Percentiles rank a stretch among this genome's conserved stretches.
phyloP scores from a whole-genome alignment of 163 green algal genomes.

The Chlorella variabilis region DNA sequence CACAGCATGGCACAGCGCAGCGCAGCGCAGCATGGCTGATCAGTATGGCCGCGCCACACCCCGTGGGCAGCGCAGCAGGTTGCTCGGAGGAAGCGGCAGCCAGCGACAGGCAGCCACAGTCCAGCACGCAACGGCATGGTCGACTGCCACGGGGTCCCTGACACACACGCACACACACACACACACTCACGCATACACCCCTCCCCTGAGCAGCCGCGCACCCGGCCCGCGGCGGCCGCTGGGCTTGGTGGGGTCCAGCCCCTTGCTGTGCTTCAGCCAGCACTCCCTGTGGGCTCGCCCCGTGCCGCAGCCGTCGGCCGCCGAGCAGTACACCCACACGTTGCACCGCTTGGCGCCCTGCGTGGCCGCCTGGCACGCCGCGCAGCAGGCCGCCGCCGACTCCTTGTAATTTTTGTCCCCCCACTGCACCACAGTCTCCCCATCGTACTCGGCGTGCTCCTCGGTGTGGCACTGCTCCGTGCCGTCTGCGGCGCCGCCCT shows the following conservation, averaged over 20 bases:
- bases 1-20: not conserved
- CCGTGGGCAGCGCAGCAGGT: no score
- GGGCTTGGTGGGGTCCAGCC: slow-evolving; percentile 34
- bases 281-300: slow-evolving; percentile 51
- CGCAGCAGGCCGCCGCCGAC: slow-evolving; percentile 54
- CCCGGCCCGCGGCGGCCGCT: slow-evolving; percentile 28
- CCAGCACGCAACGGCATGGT: no score
- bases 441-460: slow-evolving; percentile 58
- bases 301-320: slow-evolving; percentile 43
- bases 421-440: slow-evolving; percentile 54
- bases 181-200: no score
- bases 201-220: no score
- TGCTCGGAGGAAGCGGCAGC: no score
- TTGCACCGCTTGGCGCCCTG: slow-evolving; percentile 58
- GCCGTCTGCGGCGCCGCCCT: not conserved
- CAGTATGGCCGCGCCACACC: no score
- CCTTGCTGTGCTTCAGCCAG: slow-evolving; percentile 62
- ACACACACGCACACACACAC: no score
- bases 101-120: no score
- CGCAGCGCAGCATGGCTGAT: not conserved
- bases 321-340: slow-evolving; percentile 70
- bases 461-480: slow-evolving; percentile 45
- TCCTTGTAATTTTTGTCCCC: slow-evolving; percentile 49
- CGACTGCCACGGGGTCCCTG: no score
- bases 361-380: slow-evolving; percentile 41